Evolutionary conservation across 441 rosid species (phyloP), one percentile per base, ranked within the genome.

Genomic region (Populus hybrid): DNA sequence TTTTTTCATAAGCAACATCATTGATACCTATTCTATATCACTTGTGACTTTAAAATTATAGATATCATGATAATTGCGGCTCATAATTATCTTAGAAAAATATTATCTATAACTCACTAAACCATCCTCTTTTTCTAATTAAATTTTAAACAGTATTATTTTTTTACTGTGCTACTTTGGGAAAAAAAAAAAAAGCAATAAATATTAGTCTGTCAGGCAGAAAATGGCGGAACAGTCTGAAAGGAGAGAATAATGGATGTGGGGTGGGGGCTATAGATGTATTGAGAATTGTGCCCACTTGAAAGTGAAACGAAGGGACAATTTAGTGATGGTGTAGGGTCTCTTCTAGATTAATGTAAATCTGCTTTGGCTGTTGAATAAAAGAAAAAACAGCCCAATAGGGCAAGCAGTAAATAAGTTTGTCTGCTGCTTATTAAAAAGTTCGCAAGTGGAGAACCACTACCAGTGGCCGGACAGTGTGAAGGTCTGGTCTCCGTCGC

Each of bases 231-330:
- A 75, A 20, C 66, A 23, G 40, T 23, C 35, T 2, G 78, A 30
- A n/a, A 18, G 16, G 24, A 70, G 36, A 34, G 11, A 71, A 20
- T 38, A 9, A 16, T 71, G 63, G 46, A 4, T 68, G 40, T 67
- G n/a, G 28, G 70, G 34, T 10, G 20, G 8, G 18, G 69, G 40
- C 14, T 10, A 32, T 14, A 8, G 12, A 42, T 35, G 4, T 2
- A 11, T 78, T 72, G 74, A 70, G 61, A 78, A 75, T 38, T 72
- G 82, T 72, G 81, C 24, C 77, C 77, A 65, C 7, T 1, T 1
- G n/a, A 16, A 36, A 28, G 38, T 26, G 20, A 70, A 24, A 24
- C 53, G 20, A 57, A 34, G 36, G 16, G 34, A 38, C 32, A 65
- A 30, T 30, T 32, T 0, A 68, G 50, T 30, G 20, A 12, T 14